Conservation (phyloP, 345 rosid genomes). For the Anacardium occidentale region DNA sequence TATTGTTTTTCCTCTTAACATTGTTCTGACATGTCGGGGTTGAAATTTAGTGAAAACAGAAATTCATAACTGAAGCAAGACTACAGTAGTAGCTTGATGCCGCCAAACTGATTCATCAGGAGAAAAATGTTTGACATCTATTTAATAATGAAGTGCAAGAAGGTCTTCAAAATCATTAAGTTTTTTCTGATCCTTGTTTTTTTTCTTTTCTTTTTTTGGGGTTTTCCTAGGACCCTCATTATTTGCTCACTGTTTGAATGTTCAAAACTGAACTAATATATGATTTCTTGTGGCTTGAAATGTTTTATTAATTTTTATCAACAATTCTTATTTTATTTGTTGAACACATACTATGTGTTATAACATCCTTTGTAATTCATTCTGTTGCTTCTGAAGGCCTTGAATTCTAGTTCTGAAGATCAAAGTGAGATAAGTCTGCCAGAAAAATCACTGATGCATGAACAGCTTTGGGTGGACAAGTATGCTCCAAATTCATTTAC, state of each 20-base stretch:
- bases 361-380: constrained; percentile 11
- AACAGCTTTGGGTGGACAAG: constrained; percentile 92
- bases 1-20: no score
- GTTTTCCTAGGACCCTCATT: no score
- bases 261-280: background rate
- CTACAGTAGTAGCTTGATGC: background rate
- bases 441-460: constrained; percentile 45
- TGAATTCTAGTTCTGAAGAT: constrained; percentile 63
- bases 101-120: background rate
- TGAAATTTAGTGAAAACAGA: no score
- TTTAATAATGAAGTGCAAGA: background rate
- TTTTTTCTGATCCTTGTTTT: background rate
- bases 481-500: constrained; percentile 92
- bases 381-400: constrained; percentile 53
- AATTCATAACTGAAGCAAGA: background rate
- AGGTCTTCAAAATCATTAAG: background rate
- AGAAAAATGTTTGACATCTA: background rate
- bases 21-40: no score
- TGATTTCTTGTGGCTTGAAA: background rate
- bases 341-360: background rate
- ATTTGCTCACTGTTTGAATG: background rate
- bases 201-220: background rate
- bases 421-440: constrained; percentile 38
- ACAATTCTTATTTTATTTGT: background rate
- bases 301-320: background rate